Base-by-base conservation (phyloP, 2,329 filamentous ascomycete species). In the Alternaria brassicicola region DNA sequence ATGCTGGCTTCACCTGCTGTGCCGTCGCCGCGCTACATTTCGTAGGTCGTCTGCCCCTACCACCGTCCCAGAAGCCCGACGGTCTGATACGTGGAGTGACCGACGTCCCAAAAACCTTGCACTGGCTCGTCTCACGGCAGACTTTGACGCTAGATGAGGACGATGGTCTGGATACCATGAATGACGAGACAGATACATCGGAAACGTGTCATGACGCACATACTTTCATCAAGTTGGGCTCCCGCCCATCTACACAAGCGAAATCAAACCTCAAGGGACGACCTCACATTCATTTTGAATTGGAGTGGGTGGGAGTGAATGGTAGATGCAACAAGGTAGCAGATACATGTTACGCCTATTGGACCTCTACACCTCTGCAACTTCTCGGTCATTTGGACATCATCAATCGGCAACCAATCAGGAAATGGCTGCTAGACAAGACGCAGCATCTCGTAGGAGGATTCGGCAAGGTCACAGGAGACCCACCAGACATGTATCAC, bases 291-390 rank as follows among this genome's bases (percentile, higher is more conserved):
- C 89, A 89, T 63, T 77, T 82, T n/a, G 79, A 81, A 3, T 61
- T 83, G 36, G 77, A 80, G 9, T 85, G 84, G 70, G 84, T 92
- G 1, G 95, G 93, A 9, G 93, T 96, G 79, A 97, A 96, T 70
- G 95, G 95, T 25, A 88, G 95, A 48, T 88, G 87, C 74, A 97
- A 97, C 80, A 99, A 99, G 77, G 84, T 89, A 46, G 90, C 91
- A 9, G 95, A 99, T 78, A 98, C 95, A 0, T 99, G 95, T 79
- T 99, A 99, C 77, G 89, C 88, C 21, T 99, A 94, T 83, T 99
- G 95, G 95, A 92, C 91, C 0, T 84, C 85, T 4, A 92, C 87
- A 2, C 87, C 92, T 49, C 75, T 77, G 9, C 63, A 68, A 46
- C 59, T 74, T 3, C 67, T 78, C 13, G 69, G 66, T 13, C 67